Base-by-base conservation (phyloP, 345 rosid species). In the Syzygium aqueum region DNA sequence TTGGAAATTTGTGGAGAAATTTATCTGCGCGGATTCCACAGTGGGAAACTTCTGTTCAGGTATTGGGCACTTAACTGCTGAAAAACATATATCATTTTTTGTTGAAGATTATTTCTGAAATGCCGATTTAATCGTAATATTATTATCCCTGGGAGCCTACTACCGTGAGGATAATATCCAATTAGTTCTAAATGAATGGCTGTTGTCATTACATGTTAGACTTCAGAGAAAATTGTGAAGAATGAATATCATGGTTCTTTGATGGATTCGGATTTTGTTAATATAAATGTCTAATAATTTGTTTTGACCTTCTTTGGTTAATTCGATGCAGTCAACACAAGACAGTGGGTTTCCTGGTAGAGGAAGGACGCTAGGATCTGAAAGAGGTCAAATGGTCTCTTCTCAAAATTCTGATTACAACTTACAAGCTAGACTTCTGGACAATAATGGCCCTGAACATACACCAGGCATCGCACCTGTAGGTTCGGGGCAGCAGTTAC, bases 21-120 rank as follows among this genome's bases (percentile, higher is more conserved):
- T 84, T 96, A 85, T 93, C 99, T 86, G 92, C 98, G 15, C 95
- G 98, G 99, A 92, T 96, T 94, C 99, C 96, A 84, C 96, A 88
- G 89, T 89, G 97, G 91, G 94, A 91, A 92, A 86, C 95, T 73
- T 90, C 95, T 86, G 85, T 89, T 88, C 97, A 93, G 98, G 98
- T 96, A 73, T 19, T 19, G 89, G 84, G 30, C 77, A 67, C 77
- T 73, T 23, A 59, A 83, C 51, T 86, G 73, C 28, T 84, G 59
- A 84, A 65, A 59, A 51, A 73, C 30, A 37, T 43, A 53, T 43
- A 40, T 78, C 51, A 61, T 63, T 51, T 50, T 87, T 85, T 53
- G 28, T 43, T 73, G 61, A n/a, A 46, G 43, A 11, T 50, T 88
- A 65, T 57, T 85, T 85, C 52, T 33, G 16, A 56, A 84, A 56